These are phyloP conservation scores for Pleurotus citrinopileatus DNA, from an alignment of 768 basidiomycete genomes.

Conservation along the genomic window DNA sequence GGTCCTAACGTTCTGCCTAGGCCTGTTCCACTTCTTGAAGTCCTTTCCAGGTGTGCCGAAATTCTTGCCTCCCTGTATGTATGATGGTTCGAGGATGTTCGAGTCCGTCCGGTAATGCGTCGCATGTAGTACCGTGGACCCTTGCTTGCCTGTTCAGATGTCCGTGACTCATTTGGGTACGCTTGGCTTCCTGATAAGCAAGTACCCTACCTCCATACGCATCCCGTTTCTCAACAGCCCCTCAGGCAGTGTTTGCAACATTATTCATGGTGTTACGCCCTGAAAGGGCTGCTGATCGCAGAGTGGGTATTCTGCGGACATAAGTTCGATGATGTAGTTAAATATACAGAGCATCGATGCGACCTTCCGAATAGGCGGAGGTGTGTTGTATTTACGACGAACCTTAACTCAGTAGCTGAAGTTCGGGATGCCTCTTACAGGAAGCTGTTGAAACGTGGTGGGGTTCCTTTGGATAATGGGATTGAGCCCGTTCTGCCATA, in stretches of 20 bases:
- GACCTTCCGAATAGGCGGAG: not conserved
- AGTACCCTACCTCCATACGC: too few relatives aligned
- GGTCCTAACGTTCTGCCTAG: conserved; percentile 1
- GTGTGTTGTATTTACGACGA: not conserved
- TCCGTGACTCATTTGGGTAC: too few relatives aligned
- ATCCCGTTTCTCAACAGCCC: not conserved
- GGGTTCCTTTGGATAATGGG: too few relatives aligned
- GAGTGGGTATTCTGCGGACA: conserved; percentile 7
- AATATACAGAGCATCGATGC: conserved; percentile 1
- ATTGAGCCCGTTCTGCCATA: too few relatives aligned
- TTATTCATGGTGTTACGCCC: too few relatives aligned
- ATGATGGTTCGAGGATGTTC: conserved; percentile 5
- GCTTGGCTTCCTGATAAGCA: too few relatives aligned
- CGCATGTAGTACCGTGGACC: not conserved
- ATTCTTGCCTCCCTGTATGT: not conserved
- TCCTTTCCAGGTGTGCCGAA: too few relatives aligned
- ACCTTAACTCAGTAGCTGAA: not conserved
- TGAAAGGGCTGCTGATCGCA: too few relatives aligned
- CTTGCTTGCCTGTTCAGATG: too few relatives aligned
- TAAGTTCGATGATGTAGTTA: not conserved
- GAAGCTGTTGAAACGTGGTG: not conserved
- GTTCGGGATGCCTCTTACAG: not conserved
- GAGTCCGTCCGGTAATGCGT: conserved; percentile 3
- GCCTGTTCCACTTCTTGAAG: too few relatives aligned
- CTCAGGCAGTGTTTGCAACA: not conserved